Conservation (phyloP, 139 green algal species). For the Chlamydomonas applanata region DNA sequence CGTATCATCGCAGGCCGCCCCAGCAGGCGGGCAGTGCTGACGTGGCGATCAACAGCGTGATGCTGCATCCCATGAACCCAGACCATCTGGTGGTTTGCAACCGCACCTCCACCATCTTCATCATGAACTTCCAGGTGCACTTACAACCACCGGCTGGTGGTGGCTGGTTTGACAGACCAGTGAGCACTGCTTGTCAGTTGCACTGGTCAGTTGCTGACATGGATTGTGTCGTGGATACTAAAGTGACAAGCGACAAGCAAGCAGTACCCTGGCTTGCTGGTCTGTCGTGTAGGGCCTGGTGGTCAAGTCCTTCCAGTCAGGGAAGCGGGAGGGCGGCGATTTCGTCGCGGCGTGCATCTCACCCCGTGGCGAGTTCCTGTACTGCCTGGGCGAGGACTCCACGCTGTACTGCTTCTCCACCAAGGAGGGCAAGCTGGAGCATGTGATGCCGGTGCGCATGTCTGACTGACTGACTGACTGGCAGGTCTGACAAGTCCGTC, state of each 20-base stretch:
- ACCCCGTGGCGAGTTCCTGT: constrained; percentile 85
- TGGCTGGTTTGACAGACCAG: too few species aligned
- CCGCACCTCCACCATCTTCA: constrained; percentile 67
- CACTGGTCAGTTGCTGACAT: too few species aligned
- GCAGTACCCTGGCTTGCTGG: too few species aligned
- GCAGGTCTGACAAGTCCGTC: too few species aligned
- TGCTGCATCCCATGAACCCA: constrained; percentile 73
- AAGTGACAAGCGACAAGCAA: too few species aligned
- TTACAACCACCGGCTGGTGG: too few species aligned
- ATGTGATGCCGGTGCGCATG: constrained; percentile 80
- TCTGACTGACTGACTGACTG: too few species aligned
- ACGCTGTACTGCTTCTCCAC: constrained; percentile 79
- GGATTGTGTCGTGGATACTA: neutral
- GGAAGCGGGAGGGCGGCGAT: constrained; percentile 76
- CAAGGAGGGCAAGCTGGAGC: constrained; percentile 76
- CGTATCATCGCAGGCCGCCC: constrained; percentile 29
- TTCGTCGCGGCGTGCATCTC: constrained; percentile 75
- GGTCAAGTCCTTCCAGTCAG: constrained; percentile 73
- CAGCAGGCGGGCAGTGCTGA: constrained; percentile 45
- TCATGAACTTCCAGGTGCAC: constrained; percentile 85
- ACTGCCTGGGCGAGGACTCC: constrained; percentile 86
- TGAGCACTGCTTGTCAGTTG: too few species aligned
- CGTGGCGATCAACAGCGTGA: constrained; percentile 67
- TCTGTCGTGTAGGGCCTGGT: constrained; percentile 43
- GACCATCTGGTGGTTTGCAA: constrained; percentile 91